Percentiles rank a stretch among this genome's conserved stretches.
Conservation (phyloP, 305 asterid genomes). For the Euphrasia arctica region DNA sequence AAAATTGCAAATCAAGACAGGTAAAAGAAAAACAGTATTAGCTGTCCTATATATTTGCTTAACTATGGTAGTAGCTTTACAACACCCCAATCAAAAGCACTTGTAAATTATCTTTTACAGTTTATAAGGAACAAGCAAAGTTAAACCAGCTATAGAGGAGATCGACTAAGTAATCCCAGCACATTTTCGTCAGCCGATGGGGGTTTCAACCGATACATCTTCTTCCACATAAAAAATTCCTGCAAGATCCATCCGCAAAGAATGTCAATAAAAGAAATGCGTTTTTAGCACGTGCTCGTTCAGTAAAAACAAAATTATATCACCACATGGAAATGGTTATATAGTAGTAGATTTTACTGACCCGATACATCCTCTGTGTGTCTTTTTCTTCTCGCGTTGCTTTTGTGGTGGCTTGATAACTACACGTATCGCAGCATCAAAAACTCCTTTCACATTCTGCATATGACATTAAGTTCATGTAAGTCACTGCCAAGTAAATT, state of each 20-base stretch:
- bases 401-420: conserved; percentile 93
- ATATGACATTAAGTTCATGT: conserved; percentile 17
- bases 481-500: neutral
- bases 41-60: neutral
- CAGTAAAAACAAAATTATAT: too few relatives aligned
- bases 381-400: conserved; percentile 77
- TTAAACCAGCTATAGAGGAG: neutral
- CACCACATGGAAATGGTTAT: neutral
- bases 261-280: neutral
- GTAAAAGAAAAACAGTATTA: neutral
- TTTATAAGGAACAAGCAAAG: neutral
- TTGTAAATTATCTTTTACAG: neutral
- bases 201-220: neutral
- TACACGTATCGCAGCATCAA: conserved; percentile 90
- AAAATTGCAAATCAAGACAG: neutral
- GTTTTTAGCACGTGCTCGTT: too few relatives aligned
- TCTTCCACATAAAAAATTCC: conserved; percentile 3
- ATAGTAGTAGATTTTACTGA: conserved; percentile 33
- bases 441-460: conserved; percentile 92
- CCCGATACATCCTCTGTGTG: conserved; percentile 63
- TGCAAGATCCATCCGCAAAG: neutral
- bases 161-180: neutral
- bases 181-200: neutral
- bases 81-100: neutral
- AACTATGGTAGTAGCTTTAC: conserved; percentile 1